These are phyloP conservation scores for Leccinum pellstonianum DNA, from an alignment of 768 basidiomycete species.

Conservation along the genomic window DNA sequence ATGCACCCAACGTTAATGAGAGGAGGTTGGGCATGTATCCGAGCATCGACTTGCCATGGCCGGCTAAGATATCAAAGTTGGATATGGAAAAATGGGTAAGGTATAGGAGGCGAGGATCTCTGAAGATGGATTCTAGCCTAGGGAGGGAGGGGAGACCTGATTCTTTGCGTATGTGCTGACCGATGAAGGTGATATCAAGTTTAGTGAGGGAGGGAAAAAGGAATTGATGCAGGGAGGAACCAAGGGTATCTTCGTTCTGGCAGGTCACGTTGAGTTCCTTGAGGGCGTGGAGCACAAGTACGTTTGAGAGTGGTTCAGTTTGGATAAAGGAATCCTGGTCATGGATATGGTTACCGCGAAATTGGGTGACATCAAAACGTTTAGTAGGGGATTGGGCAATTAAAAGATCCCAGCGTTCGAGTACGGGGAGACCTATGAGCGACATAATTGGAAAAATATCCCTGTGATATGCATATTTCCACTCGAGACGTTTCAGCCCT, in stretches of 20 bases:
- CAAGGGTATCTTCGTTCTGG: slow-evolving; percentile 39
- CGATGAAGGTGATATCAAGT: slow-evolving; percentile 43
- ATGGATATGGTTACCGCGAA: slow-evolving; percentile 32
- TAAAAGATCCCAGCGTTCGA: slow-evolving; percentile 45
- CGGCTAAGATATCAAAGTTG: slow-evolving; percentile 41
- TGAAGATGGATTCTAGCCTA: slow-evolving; percentile 51
- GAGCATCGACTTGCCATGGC: slow-evolving; percentile 42
- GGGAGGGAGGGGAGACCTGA: slow-evolving; percentile 37
- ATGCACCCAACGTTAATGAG: slow-evolving; percentile 47
- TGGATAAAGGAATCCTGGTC: slow-evolving; percentile 32
- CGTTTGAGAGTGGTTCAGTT: slow-evolving; percentile 26
- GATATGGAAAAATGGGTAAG: slow-evolving; percentile 53
- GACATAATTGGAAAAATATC: slow-evolving; percentile 46
- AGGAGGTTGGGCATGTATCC: slow-evolving; percentile 52
- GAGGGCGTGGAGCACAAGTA: slow-evolving; percentile 32
- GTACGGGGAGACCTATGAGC: slow-evolving; percentile 38
- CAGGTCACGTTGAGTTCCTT: slow-evolving; percentile 46
- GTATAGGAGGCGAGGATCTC: slow-evolving; percentile 51
- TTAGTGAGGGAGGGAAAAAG: slow-evolving; percentile 44
- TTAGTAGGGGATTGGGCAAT: slow-evolving; percentile 36
- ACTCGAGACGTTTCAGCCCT: slow-evolving; percentile 44
- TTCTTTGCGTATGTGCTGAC: slow-evolving; percentile 25
- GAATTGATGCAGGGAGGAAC: slow-evolving; percentile 42
- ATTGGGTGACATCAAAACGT: slow-evolving; percentile 25
- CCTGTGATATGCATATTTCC: slow-evolving; percentile 44